A percentile compares a stretch with the other conserved stretches of the same genome.
phyloP scores from a whole-genome alignment of 805 yeast species.

The Ogataea thermomethanolica region DNA sequence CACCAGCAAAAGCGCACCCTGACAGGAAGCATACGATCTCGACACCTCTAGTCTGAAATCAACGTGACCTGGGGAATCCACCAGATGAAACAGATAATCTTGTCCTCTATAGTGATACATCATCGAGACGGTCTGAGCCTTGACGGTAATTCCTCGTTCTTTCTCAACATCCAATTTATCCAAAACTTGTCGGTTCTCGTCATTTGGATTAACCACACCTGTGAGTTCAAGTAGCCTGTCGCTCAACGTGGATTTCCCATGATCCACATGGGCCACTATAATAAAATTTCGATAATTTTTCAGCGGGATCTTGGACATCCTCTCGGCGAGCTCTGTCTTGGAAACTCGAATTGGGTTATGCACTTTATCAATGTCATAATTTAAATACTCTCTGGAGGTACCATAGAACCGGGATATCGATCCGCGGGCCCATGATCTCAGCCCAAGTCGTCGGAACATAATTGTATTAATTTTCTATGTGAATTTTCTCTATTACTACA shows the following conservation, averaged over 20 bases:
- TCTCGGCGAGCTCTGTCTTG: constrained; percentile 26
- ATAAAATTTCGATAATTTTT: constrained; percentile 85
- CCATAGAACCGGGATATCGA: not conserved
- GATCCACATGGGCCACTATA: constrained; percentile 93
- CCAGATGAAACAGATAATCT: constrained; percentile 83
- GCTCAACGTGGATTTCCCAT: constrained; percentile 80
- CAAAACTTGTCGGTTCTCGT: constrained; percentile 71
- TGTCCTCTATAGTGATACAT: constrained; percentile 62
- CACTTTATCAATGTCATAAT: constrained; percentile 26
- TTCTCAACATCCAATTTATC: constrained; percentile 93
- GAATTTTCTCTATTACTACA: constrained; percentile 2
- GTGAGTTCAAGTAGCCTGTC: constrained; percentile 86
- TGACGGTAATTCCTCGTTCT: constrained; percentile 94
- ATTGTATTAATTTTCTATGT: constrained; percentile 1
- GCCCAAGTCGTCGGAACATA: constrained; percentile 7
- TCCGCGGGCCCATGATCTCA: not conserved
- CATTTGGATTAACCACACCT: constrained; percentile 77
- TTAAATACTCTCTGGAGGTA: constrained; percentile 23
- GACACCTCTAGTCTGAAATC: constrained; percentile 94
- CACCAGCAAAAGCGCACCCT: constrained; percentile 84
- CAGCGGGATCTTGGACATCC: constrained; percentile 77
- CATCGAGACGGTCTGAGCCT: constrained; percentile 97
- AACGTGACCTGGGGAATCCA: constrained; percentile 98
- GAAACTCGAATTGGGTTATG: constrained; percentile 28
- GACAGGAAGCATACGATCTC: constrained; percentile 92